Percentiles rank a stretch among this genome's conserved stretches.
These are phyloP conservation scores for Herpetomonas tarakana DNA, from an alignment of 208 protist species.

Conservation along the genomic window DNA sequence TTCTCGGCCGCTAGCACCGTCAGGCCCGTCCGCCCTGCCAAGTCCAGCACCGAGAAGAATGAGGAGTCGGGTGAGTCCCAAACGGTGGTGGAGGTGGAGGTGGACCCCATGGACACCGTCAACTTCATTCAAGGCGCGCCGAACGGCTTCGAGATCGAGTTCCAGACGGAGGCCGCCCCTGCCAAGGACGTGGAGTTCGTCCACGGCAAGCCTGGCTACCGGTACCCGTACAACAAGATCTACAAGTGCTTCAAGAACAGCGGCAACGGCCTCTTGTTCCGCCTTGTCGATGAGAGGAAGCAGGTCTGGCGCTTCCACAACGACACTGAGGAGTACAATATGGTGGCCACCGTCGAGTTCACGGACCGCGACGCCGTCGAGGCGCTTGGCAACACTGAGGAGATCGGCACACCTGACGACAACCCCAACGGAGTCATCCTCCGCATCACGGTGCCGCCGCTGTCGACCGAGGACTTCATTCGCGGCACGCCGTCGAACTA, in stretches of 20 bases:
- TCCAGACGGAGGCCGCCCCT: conserved; percentile 29
- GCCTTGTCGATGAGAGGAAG: conserved; percentile 58
- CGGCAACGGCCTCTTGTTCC: conserved; percentile 79
- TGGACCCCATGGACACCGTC: conserved; percentile 29
- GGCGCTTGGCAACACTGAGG: conserved; percentile 56
- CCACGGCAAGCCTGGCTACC: conserved; percentile 8
- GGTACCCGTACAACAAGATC: conserved; percentile 24
- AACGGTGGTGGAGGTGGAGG: conserved; percentile 7
- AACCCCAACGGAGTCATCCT: conserved; percentile 32
- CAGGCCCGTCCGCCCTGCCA: conserved; percentile 14
- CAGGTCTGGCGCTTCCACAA: conserved; percentile 83
- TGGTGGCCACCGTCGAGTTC: conserved; percentile 69
- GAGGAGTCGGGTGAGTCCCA: conserved; percentile 4
- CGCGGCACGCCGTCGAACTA: conserved; percentile 42
- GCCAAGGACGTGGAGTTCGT: conserved; percentile 13
- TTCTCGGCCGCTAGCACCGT: conserved; percentile 20
- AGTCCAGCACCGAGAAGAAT: conserved; percentile 8
- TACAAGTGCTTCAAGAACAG: conserved; percentile 81
- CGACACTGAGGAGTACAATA: conserved; percentile 69
- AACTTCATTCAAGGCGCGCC: conserved; percentile 32
- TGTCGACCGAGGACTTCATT: conserved; percentile 60
- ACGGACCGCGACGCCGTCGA: conserved; percentile 33
- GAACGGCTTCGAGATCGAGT: conserved; percentile 34
- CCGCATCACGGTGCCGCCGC: conserved; percentile 48
- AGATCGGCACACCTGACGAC: conserved; percentile 19